These are phyloP conservation scores for Russula vinacea DNA, from an alignment of 768 basidiomycete genomes.

Conservation along the genomic window DNA sequence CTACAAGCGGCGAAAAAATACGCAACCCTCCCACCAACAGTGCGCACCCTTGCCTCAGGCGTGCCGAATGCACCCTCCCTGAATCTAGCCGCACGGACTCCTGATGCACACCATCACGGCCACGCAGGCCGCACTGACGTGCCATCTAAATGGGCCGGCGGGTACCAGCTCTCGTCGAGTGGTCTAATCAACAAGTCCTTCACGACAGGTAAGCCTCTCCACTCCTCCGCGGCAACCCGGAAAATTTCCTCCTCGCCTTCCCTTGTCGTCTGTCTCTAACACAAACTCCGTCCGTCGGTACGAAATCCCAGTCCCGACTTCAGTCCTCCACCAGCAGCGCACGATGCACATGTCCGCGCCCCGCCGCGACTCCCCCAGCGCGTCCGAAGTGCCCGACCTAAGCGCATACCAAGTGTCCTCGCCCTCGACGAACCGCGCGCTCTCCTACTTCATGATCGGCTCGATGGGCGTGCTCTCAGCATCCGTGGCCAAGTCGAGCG, in stretches of 20 bases:
- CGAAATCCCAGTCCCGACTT: conserved; percentile 46
- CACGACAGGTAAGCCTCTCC: conserved; percentile 51
- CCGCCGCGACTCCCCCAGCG: conserved; percentile 48
- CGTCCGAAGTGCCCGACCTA: conserved; percentile 87
- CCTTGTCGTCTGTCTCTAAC: not conserved
- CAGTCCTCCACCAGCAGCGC: conserved; percentile 66
- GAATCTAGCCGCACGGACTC: conserved; percentile 67
- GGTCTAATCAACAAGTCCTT: conserved; percentile 66
- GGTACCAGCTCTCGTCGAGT: conserved; percentile 42
- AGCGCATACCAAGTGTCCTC: conserved; percentile 72
- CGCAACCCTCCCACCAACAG: conserved; percentile 76
- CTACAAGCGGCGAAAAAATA: conserved; percentile 77
- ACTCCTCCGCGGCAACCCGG: not conserved
- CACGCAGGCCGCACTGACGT: conserved; percentile 63
- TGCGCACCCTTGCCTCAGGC: conserved; percentile 74
- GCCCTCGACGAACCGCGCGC: conserved; percentile 62
- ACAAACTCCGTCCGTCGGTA: too few relatives aligned
- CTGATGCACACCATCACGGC: conserved; percentile 50
- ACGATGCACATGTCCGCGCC: conserved; percentile 74
- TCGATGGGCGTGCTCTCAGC: conserved; percentile 91
- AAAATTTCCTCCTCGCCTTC: too few relatives aligned
- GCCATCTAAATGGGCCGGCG: conserved; percentile 62
- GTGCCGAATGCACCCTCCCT: conserved; percentile 73
- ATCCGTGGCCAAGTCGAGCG: conserved; percentile 88
- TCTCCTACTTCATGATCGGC: conserved; percentile 89